A percentile compares a stretch with the other conserved stretches of the same genome.
phyloP scores from a whole-genome alignment of 2,329 filamentous ascomycete genomes.

The Madurella mycetomatis region DNA sequence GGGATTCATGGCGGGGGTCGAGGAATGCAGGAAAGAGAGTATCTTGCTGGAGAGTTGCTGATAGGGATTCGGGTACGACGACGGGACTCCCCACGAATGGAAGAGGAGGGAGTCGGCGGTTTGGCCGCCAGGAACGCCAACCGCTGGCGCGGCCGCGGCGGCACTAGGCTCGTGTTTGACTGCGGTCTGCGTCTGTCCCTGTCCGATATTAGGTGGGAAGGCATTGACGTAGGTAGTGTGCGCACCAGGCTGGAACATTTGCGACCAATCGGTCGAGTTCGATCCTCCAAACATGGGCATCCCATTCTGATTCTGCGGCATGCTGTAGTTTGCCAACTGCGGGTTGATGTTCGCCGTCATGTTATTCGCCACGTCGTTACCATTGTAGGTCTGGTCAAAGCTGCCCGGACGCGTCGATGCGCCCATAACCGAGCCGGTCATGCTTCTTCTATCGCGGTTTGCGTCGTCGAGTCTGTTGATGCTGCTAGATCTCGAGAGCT shows the following conservation, averaged over 20 bases:
- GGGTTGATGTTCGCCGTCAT: conserved; percentile 60
- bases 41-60: conserved; percentile 53
- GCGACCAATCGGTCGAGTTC: conserved; percentile 66
- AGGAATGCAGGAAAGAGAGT: conserved; percentile 53
- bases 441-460: conserved; percentile 54
- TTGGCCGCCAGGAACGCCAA: conserved; percentile 42
- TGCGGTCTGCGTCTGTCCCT: conserved; percentile 63
- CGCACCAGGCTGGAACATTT: conserved; percentile 72
- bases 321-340: conserved; percentile 60
- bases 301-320: conserved; percentile 59
- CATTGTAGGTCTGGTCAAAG: conserved; percentile 53
- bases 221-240: conserved; percentile 61
- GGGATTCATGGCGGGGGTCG: conserved; percentile 53
- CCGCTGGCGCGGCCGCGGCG: conserved; percentile 44
- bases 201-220: conserved; percentile 56
- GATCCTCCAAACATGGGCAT: conserved; percentile 60
- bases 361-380: conserved; percentile 52
- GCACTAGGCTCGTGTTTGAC: conserved; percentile 63
- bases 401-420: conserved; percentile 38
- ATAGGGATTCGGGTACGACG: conserved; percentile 46
- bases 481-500: conserved; percentile 58
- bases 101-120: conserved; percentile 44
- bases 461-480: conserved; percentile 55
- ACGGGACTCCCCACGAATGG: conserved; percentile 46
- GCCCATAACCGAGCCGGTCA: conserved; percentile 50